These are phyloP conservation scores for Hypericum perforatum DNA, from an alignment of 345 rosid genomes.

Conservation along the genomic window DNA sequence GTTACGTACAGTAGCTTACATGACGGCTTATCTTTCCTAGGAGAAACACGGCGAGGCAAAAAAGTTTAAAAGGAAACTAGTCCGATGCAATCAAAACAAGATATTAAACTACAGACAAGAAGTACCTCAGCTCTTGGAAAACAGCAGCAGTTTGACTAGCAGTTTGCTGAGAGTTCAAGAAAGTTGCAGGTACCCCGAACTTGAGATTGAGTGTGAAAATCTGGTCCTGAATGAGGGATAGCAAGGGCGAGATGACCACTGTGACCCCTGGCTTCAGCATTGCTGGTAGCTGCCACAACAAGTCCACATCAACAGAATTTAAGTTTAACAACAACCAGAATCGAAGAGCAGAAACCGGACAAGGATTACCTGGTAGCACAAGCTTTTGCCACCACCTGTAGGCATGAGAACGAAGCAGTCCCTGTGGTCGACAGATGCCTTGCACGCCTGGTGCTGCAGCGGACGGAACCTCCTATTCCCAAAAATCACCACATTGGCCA, in stretches of 20 bases:
- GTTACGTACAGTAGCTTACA: conserved; percentile 90
- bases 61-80: background rate
- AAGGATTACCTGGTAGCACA: conserved; percentile 67
- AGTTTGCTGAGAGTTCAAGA: conserved; percentile 84
- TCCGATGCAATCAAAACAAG: background rate
- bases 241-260: conserved; percentile 72
- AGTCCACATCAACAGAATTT: too few species aligned
- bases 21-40: conserved; percentile 63
- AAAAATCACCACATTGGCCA: conserved; percentile 80
- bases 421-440: conserved; percentile 50
- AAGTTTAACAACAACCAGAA: background rate
- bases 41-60: conserved; percentile 10
- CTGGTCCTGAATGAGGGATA: conserved; percentile 90
- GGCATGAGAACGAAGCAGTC: conserved; percentile 91
- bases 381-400: conserved; percentile 88
- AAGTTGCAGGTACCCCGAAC: conserved; percentile 75
- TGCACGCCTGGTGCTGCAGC: conserved; percentile 76
- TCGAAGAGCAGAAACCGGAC: conserved; percentile 7
- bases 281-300: conserved; percentile 62
- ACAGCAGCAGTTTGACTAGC: conserved; percentile 67
- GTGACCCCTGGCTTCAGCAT: conserved; percentile 79
- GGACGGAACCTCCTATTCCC: conserved; percentile 59
- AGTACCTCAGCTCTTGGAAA: conserved; percentile 66
- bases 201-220: conserved; percentile 66
- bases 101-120: background rate